Evolutionary conservation across 2,329 filamentous ascomycete genomes (phyloP).

Genomic region (Colletotrichum tamarilloi): DNA sequence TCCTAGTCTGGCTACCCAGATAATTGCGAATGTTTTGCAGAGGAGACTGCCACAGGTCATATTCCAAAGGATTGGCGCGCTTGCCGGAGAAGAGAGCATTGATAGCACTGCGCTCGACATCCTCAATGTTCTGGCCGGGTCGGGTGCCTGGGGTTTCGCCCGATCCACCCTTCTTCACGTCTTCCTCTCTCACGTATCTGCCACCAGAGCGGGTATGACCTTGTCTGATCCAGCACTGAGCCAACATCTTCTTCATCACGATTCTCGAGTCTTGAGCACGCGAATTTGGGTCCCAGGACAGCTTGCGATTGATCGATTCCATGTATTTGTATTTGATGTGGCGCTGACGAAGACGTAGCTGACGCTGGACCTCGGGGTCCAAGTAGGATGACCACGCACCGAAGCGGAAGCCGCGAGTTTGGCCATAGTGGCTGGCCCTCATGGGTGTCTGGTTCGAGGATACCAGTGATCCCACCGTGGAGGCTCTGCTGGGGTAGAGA

Average conservation of each 20-base stretch:
- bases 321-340: slow-evolving; percentile 57
- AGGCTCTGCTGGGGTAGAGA: slow-evolving; percentile 36
- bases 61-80: slow-evolving; percentile 35
- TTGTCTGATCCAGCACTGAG: slow-evolving; percentile 51
- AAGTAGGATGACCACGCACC: slow-evolving; percentile 57
- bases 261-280: slow-evolving; percentile 48
- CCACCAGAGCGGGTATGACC: slow-evolving; percentile 39
- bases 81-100: slow-evolving; percentile 54
- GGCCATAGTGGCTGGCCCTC: slow-evolving; percentile 44
- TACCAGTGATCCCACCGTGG: slow-evolving; percentile 15
- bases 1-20: slow-evolving; percentile 37
- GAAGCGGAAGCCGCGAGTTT: slow-evolving; percentile 61
- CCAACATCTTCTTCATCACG: slow-evolving; percentile 54
- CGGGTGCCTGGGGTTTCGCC: slow-evolving; percentile 51
- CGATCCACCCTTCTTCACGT: slow-evolving; percentile 49
- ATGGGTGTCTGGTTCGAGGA: slow-evolving; percentile 24
- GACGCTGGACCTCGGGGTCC: slow-evolving; percentile 53
- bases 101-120: slow-evolving; percentile 57
- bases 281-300: slow-evolving; percentile 58
- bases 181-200: slow-evolving; percentile 49
- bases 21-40: slow-evolving; percentile 48
- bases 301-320: slow-evolving; percentile 55
- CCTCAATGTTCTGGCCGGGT: slow-evolving; percentile 55
- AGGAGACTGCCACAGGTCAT: slow-evolving; percentile 45
- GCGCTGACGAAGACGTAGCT: slow-evolving; percentile 57